phyloP scores from a whole-genome alignment of 2,329 filamentous ascomycete species.

The Sordariomycetes sp. region DNA sequence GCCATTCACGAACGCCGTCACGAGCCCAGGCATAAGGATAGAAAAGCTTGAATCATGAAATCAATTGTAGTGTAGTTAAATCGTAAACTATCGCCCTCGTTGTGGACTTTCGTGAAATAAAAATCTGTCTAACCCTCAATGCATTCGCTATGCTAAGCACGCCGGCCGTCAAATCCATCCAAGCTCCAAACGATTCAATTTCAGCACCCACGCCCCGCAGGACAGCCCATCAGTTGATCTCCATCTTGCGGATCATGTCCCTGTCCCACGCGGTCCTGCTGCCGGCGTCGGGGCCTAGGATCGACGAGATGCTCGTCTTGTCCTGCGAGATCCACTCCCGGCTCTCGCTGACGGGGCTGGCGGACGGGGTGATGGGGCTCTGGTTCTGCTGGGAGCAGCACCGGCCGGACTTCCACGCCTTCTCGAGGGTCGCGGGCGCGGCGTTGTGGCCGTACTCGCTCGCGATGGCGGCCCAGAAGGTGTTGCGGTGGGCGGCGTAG shows the following conservation, averaged over 20 bases:
- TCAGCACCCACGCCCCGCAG: too few relatives aligned
- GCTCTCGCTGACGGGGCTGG: slow-evolving; percentile 26
- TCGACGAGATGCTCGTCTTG: slow-evolving; percentile 1
- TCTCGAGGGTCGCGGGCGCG: slow-evolving; percentile 56
- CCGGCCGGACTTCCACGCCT: slow-evolving; percentile 52
- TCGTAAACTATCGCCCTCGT: too few relatives aligned
- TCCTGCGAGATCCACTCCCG: slow-evolving; percentile 2
- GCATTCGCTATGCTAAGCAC: too few relatives aligned
- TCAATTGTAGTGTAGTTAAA: too few relatives aligned
- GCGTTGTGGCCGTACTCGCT: slow-evolving; percentile 59
- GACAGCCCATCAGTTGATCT: slow-evolving; percentile 5
- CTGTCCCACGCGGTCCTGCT: slow-evolving; percentile 3
- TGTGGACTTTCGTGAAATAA: too few relatives aligned
- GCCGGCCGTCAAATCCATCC: slow-evolving; percentile 9
- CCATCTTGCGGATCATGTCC: slow-evolving; percentile 5
- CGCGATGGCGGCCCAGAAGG: slow-evolving; percentile 67
- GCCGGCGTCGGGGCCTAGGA: slow-evolving; percentile 1
- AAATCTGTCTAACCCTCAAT: too few relatives aligned
- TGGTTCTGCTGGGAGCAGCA: slow-evolving; percentile 27
- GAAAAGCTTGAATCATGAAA: too few relatives aligned
- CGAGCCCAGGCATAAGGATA: too few relatives aligned
- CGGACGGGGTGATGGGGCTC: slow-evolving; percentile 44
- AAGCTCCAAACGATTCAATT: too few relatives aligned
- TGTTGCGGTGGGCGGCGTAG: slow-evolving; percentile 59
- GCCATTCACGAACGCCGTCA: too few relatives aligned